Conservation (phyloP, 805 yeast species). For the Kregervanrija pseudodelftensis region DNA sequence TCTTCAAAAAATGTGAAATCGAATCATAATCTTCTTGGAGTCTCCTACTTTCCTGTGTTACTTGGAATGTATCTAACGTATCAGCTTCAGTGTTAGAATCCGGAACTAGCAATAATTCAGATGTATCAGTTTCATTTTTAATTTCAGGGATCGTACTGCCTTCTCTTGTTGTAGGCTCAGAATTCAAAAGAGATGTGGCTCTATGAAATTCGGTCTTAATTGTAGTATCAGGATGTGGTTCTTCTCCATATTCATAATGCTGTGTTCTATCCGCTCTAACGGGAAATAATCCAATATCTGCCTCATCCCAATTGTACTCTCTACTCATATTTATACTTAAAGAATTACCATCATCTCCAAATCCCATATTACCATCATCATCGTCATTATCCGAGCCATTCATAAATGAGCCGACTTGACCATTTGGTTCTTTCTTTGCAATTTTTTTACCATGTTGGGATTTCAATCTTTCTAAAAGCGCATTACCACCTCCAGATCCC, state of each 20-base stretch:
- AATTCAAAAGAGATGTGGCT: slow-evolving; percentile 17
- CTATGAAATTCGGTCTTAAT: slow-evolving; percentile 27
- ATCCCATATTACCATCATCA: slow-evolving; percentile 22
- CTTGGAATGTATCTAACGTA: no score
- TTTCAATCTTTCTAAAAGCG: slow-evolving; percentile 23
- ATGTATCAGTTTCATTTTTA: background rate
- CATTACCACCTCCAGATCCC: slow-evolving; percentile 30
- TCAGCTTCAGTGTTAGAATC: no score
- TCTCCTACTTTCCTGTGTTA: no score
- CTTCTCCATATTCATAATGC: slow-evolving; percentile 31
- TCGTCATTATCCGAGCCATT: slow-evolving; percentile 17
- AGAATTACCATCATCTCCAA: slow-evolving; percentile 22
- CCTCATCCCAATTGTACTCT: slow-evolving; percentile 44
- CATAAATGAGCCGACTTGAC: slow-evolving; percentile 9
- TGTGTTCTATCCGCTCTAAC: slow-evolving; percentile 57
- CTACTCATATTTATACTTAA: slow-evolving; percentile 51
- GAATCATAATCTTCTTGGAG: no score
- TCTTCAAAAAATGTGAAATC: no score
- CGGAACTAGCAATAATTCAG: background rate
- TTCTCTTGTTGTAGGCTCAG: slow-evolving; percentile 19
- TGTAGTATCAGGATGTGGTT: slow-evolving; percentile 22
- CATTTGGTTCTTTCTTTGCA: slow-evolving; percentile 8
- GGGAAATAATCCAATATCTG: slow-evolving; percentile 58
- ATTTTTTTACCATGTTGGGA: slow-evolving; percentile 2
- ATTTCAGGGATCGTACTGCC: slow-evolving; percentile 16